Base-by-base conservation (phyloP, 1,284 basidiomycete species). In the Ceraceosorus bombacis region DNA sequence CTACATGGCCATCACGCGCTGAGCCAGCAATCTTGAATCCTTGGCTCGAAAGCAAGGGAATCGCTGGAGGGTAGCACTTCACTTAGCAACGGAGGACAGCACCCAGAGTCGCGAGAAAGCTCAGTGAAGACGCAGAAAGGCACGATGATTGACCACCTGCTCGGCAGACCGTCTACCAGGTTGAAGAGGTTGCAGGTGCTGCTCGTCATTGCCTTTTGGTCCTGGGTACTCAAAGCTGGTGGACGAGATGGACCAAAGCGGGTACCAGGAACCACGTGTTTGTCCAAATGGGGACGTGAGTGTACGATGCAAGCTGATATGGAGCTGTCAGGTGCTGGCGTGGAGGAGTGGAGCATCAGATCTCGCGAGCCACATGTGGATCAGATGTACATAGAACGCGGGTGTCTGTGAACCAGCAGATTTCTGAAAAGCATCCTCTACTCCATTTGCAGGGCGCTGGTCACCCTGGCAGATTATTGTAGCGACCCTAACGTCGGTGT, bases 391-490 rank as follows among this genome's bases (percentile, higher is more conserved):
- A 27, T 27, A 27, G 27, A 27, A 3, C 27, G 27, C 27, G 27
- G 27, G 27, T 27, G 27, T 27, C 27, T 27, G 27, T 27, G 27
- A 27, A 3, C 27, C 27, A 27, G 27, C 27, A 27, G 3, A 3
- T 27, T 27, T 27, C 27, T 27, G 27, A 27, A 27, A 27, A 27
- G 27, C 27, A 5, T 51, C 39, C 41, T 39, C 54, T 57, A 48
- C 40, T 51, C 43, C 54, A 5, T 43, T 15, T 49, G 6, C 69
- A 93, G 90, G 83, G 71, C 84, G 85, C 37, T 95, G 90, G 80
- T 88, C 91, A 0, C 94, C 94, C 17, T 98, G 92, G 87, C 93
- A 98, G 76, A 83, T 97, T 67, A 84, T 96, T 57, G 83, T 91
- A 60, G 88, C 85, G 66, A 89, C 89, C 2, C 80, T 95, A 60